Percentiles rank a stretch among this genome's conserved stretches.
Conservation (phyloP, 1,284 basidiomycete genomes). For the Chalciporus sp. region DNA sequence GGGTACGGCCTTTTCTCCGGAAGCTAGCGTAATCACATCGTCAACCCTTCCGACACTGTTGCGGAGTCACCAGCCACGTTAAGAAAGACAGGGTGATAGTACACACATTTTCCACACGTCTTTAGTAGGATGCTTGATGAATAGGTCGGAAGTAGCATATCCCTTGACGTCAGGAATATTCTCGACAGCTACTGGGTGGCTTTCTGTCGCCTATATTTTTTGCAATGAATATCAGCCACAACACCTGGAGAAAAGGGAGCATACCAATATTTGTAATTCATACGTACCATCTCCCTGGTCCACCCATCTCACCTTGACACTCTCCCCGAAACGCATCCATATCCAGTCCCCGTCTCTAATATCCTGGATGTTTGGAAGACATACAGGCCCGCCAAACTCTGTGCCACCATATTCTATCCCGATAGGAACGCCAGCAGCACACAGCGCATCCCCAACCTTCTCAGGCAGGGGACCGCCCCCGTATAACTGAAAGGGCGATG, state of each 20-base stretch:
- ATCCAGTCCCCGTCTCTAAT: slow-evolving; percentile 30
- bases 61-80: no score
- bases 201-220: slow-evolving; percentile 15
- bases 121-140: slow-evolving; percentile 31
- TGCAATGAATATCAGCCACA: not conserved
- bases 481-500: slow-evolving; percentile 11
- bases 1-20: slow-evolving; percentile 25
- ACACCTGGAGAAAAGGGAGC: not conserved
- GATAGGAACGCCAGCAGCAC: slow-evolving; percentile 20
- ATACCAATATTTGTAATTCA: slow-evolving; percentile 32
- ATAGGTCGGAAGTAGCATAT: slow-evolving; percentile 33
- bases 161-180: slow-evolving; percentile 33
- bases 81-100: not conserved
- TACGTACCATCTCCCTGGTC: slow-evolving; percentile 29
- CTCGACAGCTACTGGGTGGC: slow-evolving; percentile 23
- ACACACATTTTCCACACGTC: slow-evolving; percentile 34
- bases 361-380: not conserved
- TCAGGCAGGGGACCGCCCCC: slow-evolving; percentile 20
- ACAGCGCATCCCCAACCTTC: slow-evolving; percentile 18
- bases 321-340: slow-evolving; percentile 24
- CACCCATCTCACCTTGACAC: slow-evolving; percentile 23
- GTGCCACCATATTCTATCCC: slow-evolving; percentile 22
- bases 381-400: slow-evolving; percentile 20
- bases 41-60: slow-evolving; percentile 22
- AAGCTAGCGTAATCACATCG: slow-evolving; percentile 29